phyloP scores from a whole-genome alignment of 179 eudicot genomes.

The Gypsophila paniculata region DNA sequence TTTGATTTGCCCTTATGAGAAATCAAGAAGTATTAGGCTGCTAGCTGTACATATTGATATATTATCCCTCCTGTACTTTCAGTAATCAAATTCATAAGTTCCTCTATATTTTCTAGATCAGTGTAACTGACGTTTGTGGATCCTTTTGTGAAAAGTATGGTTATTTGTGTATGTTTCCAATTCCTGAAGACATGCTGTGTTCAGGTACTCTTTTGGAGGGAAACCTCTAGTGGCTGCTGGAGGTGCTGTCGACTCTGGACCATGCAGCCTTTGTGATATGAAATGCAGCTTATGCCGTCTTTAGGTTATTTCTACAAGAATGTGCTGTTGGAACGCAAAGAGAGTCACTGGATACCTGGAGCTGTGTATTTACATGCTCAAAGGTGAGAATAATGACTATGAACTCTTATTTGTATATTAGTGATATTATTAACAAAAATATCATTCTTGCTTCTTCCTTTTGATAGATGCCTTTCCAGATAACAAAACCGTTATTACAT shows the following conservation, averaged over 20 bases:
- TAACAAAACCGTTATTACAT: neutral
- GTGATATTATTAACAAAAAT: neutral
- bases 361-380: constrained; percentile 87
- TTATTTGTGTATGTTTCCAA: constrained; percentile 8
- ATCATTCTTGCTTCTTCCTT: constrained; percentile 2
- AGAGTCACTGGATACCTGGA: constrained; percentile 56
- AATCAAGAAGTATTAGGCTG: too few relatives aligned
- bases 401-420: neutral
- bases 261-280: constrained; percentile 65
- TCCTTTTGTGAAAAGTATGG: neutral
- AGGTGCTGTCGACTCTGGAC: constrained; percentile 39
- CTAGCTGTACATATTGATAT: too few relatives aligned
- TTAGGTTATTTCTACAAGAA: constrained; percentile 68
- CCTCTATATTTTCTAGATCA: neutral
- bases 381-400: constrained; percentile 40
- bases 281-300: constrained; percentile 95
- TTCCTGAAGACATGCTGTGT: constrained; percentile 12
- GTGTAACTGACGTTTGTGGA: neutral
- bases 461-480: neutral
- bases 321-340: constrained; percentile 37
- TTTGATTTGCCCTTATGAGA: too few relatives aligned
- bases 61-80: too few relatives aligned
- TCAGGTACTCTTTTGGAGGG: constrained; percentile 81
- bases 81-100: neutral
- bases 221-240: constrained; percentile 66